Conservation (phyloP, 805 yeast genomes). For the Wickerhamomyces tratensis region DNA sequence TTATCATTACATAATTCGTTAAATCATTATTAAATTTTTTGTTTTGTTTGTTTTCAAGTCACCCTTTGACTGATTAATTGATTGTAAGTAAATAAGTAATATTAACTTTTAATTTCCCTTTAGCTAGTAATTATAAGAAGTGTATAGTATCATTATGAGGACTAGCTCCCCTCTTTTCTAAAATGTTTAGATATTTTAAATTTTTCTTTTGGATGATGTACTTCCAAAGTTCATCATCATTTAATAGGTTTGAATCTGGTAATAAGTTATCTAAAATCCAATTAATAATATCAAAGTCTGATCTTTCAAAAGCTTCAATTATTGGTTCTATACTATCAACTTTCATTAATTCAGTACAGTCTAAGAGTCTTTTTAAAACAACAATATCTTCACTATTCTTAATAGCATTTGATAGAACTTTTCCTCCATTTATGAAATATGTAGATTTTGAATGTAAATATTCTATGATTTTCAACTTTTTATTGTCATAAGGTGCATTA, state of each 20-base stretch:
- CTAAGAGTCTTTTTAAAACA: conserved; percentile 1
- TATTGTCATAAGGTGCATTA: conserved; percentile 3
- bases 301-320: conserved; percentile 7
- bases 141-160: conserved; percentile 8
- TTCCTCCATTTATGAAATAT: conserved; percentile 4
- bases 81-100: too few species aligned
- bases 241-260: conserved; percentile 2
- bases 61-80: too few species aligned
- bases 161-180: conserved; percentile 12
- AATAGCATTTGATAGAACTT: conserved; percentile 4
- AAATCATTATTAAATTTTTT: too few species aligned
- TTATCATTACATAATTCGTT: too few species aligned
- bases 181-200: conserved; percentile 4
- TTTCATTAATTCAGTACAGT: conserved; percentile 3
- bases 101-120: too few species aligned
- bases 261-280: conserved; percentile 10
- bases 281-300: conserved; percentile 4
- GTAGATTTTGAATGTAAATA: conserved; percentile 4
- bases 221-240: conserved; percentile 13
- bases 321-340: conserved; percentile 6
- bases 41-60: too few species aligned
- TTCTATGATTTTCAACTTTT: conserved; percentile 2
- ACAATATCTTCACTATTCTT: neutral
- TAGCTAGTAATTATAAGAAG: too few species aligned
- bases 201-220: conserved; percentile 4